Evolutionary conservation across 1,139 yeast species (phyloP).

Genomic region (Kurtzmaniella quercitrusa): DNA sequence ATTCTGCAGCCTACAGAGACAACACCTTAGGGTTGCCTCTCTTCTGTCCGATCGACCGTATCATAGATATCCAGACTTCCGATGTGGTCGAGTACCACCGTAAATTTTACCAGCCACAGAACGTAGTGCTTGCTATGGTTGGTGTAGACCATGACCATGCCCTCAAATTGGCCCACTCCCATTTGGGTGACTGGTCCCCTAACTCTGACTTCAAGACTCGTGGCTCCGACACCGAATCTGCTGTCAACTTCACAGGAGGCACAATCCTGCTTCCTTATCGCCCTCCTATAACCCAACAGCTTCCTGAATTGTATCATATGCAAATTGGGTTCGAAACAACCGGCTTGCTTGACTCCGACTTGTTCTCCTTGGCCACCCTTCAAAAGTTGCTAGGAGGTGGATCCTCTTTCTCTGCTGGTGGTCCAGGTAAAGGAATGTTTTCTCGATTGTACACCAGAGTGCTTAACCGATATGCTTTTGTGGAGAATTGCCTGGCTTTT

Average conservation of each 20-base stretch:
- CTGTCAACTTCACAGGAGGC: slow-evolving; percentile 73
- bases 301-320: slow-evolving; percentile 81
- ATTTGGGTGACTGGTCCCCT: slow-evolving; percentile 60
- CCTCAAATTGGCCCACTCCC: slow-evolving; percentile 53
- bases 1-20: slow-evolving; percentile 69
- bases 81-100: slow-evolving; percentile 61
- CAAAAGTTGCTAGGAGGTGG: slow-evolving; percentile 97
- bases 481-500: slow-evolving; percentile 84
- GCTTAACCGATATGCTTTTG: slow-evolving; percentile 84
- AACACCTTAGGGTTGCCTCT: slow-evolving; percentile 85
- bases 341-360: slow-evolving; percentile 79
- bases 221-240: not conserved
- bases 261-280: slow-evolving; percentile 63
- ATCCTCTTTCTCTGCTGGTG: slow-evolving; percentile 97
- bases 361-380: slow-evolving; percentile 84
- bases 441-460: slow-evolving; percentile 90
- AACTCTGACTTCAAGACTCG: slow-evolving; percentile 27
- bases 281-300: slow-evolving; percentile 63
- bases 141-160: slow-evolving; percentile 79
- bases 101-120: slow-evolving; percentile 72
- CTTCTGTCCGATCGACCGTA: slow-evolving; percentile 70
- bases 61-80: slow-evolving; percentile 50
- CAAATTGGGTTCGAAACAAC: slow-evolving; percentile 88
- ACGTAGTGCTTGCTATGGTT: slow-evolving; percentile 81
- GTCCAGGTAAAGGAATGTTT: slow-evolving; percentile 99